These are phyloP conservation scores for Acer negundo DNA, from an alignment of 345 rosid species.

Conservation along the genomic window DNA sequence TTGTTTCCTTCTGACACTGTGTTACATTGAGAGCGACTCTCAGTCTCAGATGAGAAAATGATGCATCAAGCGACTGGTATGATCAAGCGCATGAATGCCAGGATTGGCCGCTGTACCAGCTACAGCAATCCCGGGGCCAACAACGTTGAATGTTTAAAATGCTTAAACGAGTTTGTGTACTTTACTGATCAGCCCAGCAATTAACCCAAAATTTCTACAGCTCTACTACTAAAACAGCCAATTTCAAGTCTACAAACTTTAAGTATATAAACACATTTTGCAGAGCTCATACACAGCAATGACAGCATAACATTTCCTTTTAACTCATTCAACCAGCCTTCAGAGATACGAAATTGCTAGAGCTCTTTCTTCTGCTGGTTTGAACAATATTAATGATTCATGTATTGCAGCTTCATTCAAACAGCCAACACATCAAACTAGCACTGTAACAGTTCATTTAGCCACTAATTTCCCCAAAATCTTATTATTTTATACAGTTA, in stretches of 20 bases:
- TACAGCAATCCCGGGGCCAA: background rate
- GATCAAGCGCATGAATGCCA: background rate
- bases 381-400: background rate
- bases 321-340: too few species aligned
- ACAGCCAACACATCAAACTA: background rate
- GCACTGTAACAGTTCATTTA: background rate
- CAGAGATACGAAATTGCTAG: background rate
- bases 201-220: background rate
- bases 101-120: background rate
- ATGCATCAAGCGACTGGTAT: background rate
- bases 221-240: background rate
- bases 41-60: background rate
- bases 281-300: background rate
- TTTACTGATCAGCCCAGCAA: background rate
- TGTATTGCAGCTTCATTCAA: background rate
- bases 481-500: background rate
- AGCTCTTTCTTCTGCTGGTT: background rate
- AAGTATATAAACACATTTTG: background rate
- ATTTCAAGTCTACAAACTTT: background rate
- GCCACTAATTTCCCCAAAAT: background rate
- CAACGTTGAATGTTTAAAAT: background rate
- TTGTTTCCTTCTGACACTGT: conserved; percentile 3
- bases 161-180: background rate
- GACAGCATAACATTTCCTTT: too few species aligned
- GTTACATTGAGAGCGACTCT: background rate